Percentiles rank a stretch among this genome's conserved stretches.
These are phyloP conservation scores for Dictyostelium discoideum DNA, from an alignment of 78 protist species.

Conservation along the genomic window DNA sequence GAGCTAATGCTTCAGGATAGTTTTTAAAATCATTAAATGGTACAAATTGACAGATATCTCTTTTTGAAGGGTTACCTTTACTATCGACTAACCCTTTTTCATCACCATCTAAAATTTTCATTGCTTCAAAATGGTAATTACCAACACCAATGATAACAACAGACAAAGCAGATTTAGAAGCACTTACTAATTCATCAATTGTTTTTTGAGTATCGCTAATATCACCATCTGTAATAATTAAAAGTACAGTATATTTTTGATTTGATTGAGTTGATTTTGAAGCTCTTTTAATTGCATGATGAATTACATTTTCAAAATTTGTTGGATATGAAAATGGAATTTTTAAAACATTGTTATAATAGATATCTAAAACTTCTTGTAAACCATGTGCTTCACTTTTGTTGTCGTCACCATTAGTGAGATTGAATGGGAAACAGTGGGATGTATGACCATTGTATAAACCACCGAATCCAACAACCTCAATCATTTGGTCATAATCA, in stretches of 20 bases:
- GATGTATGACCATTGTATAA: not conserved
- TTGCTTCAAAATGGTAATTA: conserved; percentile 65
- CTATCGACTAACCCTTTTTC: not conserved
- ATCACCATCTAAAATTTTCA: conserved; percentile 89
- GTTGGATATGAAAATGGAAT: conserved; percentile 71
- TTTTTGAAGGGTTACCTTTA: not conserved
- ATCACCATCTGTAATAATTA: conserved; percentile 89
- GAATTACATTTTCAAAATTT: conserved; percentile 68
- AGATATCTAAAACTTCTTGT: conserved; percentile 45
- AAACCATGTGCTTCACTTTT: conserved; percentile 4
- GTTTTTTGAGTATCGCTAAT: conserved; percentile 87
- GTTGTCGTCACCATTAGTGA: not conserved
- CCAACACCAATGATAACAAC: conserved; percentile 93
- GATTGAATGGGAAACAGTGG: conserved; percentile 75
- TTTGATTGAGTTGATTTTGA: not conserved
- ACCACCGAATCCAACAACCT: conserved; percentile 92
- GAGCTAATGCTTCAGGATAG: conserved; percentile 5
- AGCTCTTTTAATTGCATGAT: conserved; percentile 9
- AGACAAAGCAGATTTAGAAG: conserved; percentile 78
- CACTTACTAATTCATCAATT: conserved; percentile 15
- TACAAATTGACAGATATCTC: conserved; percentile 93
- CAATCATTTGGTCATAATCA: conserved; percentile 19
- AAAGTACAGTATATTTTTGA: conserved; percentile 72
- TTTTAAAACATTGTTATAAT: conserved; percentile 4
- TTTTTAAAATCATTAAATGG: conserved; percentile 62